phyloP scores from a whole-genome alignment of 169 alveolate species.

The Miamiensis avidus region DNA sequence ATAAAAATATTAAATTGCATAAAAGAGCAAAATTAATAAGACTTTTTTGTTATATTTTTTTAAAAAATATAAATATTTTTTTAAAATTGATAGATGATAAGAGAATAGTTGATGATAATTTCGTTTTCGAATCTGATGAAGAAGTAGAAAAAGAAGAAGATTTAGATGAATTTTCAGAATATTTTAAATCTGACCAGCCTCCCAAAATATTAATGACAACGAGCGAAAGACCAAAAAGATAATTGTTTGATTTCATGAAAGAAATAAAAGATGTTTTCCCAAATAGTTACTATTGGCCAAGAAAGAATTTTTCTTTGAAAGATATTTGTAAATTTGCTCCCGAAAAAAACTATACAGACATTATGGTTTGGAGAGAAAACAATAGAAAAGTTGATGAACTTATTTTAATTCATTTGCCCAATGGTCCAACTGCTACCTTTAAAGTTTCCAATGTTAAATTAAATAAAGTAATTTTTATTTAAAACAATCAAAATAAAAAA shows the following conservation, averaged over 20 bases:
- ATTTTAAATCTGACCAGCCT: constrained; percentile 80
- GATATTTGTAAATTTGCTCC: constrained; percentile 85
- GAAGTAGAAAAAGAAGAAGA: constrained; percentile 87
- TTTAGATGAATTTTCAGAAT: constrained; percentile 91
- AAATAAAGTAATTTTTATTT: constrained; percentile 18
- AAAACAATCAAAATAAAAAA: neutral
- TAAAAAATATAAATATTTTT: neutral
- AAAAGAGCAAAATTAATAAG: constrained; percentile 5
- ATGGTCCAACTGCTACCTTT: constrained; percentile 95
- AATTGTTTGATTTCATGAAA: constrained; percentile 85
- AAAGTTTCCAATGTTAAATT: constrained; percentile 85
- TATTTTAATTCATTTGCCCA: constrained; percentile 89
- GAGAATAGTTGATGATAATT: constrained; percentile 68
- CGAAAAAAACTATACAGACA: constrained; percentile 87
- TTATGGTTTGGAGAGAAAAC: constrained; percentile 89
- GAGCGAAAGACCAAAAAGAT: constrained; percentile 83
- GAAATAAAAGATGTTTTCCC: constrained; percentile 90
- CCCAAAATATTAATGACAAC: constrained; percentile 94
- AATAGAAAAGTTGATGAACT: constrained; percentile 88
- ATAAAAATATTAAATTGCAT: too few species aligned
- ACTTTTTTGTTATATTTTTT: neutral
- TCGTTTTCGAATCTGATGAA: constrained; percentile 58
- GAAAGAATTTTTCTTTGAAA: constrained; percentile 85
- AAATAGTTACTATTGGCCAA: constrained; percentile 89
- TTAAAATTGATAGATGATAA: constrained; percentile 39